Base-by-base conservation (phyloP, 495 filamentous ascomycete species). In the Aspergillus taichungensis region DNA sequence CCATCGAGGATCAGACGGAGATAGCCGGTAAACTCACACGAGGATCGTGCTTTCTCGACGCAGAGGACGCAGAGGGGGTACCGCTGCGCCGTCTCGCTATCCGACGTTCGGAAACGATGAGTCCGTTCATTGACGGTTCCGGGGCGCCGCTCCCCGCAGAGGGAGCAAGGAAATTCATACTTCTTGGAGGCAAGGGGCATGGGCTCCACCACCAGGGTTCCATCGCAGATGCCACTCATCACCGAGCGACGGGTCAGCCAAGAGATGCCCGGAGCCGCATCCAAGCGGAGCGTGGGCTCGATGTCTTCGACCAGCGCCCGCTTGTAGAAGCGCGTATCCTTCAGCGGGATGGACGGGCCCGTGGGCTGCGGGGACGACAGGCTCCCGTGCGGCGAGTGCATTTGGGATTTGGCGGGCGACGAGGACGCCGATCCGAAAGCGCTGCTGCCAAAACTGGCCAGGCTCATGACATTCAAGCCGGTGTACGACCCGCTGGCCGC, bases 291-390 rank as follows among this genome's bases (percentile, higher is more conserved):
- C 0, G 92, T 94, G 3, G 92, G 92, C 64, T 98, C 92, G 43
- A 98, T 85, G 63, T 97, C 92, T 61, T 98, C 92, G 42, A 77
- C 70, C 9, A 95, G 63, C 6, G 76, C 78, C 13, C 92, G 80
- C 63, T 98, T 98, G 65, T 89, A 98, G 61, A 95, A 97, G 49
- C 83, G 85, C 3, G 84, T 88, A 43, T 96, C 92, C 55, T 94
- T 94, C 36, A 98, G 66, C 7, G 80, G 73, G 13, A 71, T 65
- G 34, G 66, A 62, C 13, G 60, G 56, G n/a, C 57, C 57, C 3
- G 47, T 47, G 9, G 52, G 46, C 18, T 61, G 58, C 31, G 62
- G 61, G 6, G 67, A 71, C 8, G 65, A 67, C 11, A 61, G 34
- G 40, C 61, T 62, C n/a, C 67, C 63, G 49, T 60, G 63, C 5